phyloP scores from a whole-genome alignment of 2,329 filamentous ascomycete genomes.

The Falciphora oryzae region DNA sequence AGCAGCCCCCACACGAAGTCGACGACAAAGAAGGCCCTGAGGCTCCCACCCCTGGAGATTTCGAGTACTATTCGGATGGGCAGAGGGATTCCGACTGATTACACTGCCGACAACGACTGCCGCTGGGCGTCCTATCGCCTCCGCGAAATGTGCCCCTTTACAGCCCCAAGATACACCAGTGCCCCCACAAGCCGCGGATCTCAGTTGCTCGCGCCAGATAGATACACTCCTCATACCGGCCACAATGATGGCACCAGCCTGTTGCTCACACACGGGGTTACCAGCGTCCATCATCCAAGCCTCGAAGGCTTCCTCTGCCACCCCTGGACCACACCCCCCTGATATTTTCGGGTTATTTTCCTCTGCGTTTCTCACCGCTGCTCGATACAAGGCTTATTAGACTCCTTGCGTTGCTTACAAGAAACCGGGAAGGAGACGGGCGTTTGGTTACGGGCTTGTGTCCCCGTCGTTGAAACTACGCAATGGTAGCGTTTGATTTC shows the following conservation, averaged over 20 bases:
- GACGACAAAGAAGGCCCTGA: constrained; percentile 18
- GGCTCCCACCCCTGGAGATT: constrained; percentile 22
- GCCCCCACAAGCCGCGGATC: no score
- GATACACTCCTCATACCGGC: no score
- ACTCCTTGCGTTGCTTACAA: not conserved
- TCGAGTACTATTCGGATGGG: constrained; percentile 27
- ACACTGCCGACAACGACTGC: not conserved
- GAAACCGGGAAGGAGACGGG: not conserved
- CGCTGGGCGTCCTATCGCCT: no score
- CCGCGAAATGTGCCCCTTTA: no score
- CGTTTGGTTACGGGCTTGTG: not conserved
- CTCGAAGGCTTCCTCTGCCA: no score
- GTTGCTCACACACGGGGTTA: no score
- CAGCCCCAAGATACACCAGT: no score
- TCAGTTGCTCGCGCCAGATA: no score
- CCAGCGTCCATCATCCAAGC: no score
- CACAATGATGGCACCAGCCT: no score
- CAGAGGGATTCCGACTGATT: not conserved
- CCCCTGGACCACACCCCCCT: no score
- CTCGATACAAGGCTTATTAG: not conserved
- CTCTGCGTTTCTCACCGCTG: not conserved
- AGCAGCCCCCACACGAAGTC: constrained; percentile 11
- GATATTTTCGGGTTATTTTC: not conserved
- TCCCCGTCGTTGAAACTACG: not conserved
- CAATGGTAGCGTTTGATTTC: not conserved